phyloP scores from a whole-genome alignment of 2,329 filamentous ascomycete genomes.

The Microcyclosporella mali region DNA sequence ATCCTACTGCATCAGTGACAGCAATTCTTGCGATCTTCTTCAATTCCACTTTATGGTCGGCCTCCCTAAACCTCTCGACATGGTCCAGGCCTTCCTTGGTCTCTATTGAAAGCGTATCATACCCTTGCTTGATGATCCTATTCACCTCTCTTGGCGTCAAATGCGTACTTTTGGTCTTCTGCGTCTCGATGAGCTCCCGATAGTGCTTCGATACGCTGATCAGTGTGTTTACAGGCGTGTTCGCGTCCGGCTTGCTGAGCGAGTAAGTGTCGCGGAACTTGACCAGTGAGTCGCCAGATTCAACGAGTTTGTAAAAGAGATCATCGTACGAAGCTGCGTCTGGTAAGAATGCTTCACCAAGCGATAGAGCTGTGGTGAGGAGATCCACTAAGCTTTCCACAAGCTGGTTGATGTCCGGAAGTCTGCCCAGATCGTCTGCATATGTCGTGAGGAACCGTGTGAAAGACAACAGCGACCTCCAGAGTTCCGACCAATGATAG shows the following conservation, averaged over 20 bases:
- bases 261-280: constrained; percentile 77
- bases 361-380: constrained; percentile 74
- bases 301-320: constrained; percentile 96
- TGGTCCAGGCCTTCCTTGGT: constrained; percentile 78
- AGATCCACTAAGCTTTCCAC: constrained; percentile 75
- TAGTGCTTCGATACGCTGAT: constrained; percentile 82
- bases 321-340: constrained; percentile 87
- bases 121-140: constrained; percentile 90
- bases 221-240: constrained; percentile 74
- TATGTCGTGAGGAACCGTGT: constrained; percentile 89
- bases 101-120: constrained; percentile 89
- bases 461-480: constrained; percentile 79
- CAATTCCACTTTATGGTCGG: constrained; percentile 69
- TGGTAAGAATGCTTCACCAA: constrained; percentile 85
- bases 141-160: constrained; percentile 79
- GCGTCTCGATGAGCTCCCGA: constrained; percentile 67
- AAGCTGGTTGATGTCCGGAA: constrained; percentile 65
- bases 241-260: constrained; percentile 30
- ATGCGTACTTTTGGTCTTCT: constrained; percentile 49
- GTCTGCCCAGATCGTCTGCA: constrained; percentile 63
- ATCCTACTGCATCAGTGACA: constrained; percentile 56
- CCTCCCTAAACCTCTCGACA: constrained; percentile 68
- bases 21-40: constrained; percentile 81
- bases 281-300: constrained; percentile 73
- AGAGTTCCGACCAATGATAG: constrained; percentile 95